Conservation (phyloP, 495 filamentous ascomycete genomes). For the Lindgomyces ingoldianus region DNA sequence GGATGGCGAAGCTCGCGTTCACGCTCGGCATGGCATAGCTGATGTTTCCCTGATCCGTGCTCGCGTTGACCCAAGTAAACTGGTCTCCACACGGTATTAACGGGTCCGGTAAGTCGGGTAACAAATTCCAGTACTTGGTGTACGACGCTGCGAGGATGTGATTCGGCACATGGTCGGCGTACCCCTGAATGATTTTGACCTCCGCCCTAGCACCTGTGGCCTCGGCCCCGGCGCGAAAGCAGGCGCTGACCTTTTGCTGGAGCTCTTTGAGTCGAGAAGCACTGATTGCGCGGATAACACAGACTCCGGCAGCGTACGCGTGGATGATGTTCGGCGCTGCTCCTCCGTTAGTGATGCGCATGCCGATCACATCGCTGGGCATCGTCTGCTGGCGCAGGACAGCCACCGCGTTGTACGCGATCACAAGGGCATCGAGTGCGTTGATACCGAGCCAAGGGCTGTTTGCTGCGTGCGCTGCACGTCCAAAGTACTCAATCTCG, state of each 20-base stretch:
- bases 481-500: slow-evolving; percentile 55
- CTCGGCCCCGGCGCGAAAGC: slow-evolving; percentile 60
- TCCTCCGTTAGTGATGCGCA: slow-evolving; percentile 61
- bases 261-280: slow-evolving; percentile 46
- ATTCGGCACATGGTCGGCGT: slow-evolving; percentile 64
- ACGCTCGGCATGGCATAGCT: slow-evolving; percentile 65
- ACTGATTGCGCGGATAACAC: slow-evolving; percentile 21
- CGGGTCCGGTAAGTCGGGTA: too few species aligned
- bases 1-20: slow-evolving; percentile 60
- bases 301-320: slow-evolving; percentile 47
- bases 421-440: slow-evolving; percentile 62
- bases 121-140: too few species aligned
- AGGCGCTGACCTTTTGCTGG: slow-evolving; percentile 54
- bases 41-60: slow-evolving; percentile 63
- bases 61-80: slow-evolving; percentile 24
- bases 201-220: slow-evolving; percentile 61
- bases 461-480: slow-evolving; percentile 60
- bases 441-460: slow-evolving; percentile 66
- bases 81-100: slow-evolving; percentile 12
- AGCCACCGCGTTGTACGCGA: slow-evolving; percentile 62
- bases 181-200: slow-evolving; percentile 51
- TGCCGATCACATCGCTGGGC: slow-evolving; percentile 61
- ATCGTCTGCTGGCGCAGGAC: slow-evolving; percentile 65
- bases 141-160: too few species aligned
- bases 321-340: slow-evolving; percentile 65